Conservation (phyloP, 495 filamentous ascomycete genomes). For the Podospora australis region DNA sequence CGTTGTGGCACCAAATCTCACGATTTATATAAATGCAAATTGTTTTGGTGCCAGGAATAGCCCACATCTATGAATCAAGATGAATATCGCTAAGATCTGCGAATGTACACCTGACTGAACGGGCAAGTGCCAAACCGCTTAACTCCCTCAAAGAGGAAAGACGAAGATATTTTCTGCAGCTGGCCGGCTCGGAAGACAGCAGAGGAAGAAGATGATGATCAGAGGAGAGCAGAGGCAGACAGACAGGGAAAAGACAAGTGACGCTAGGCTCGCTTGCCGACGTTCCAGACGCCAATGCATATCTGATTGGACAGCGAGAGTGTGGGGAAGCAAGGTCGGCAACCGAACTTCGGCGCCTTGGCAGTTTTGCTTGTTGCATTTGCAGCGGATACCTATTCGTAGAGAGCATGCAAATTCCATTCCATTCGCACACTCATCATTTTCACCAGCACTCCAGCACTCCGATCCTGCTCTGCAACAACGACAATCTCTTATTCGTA, state of each 20-base stretch:
- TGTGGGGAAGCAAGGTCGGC: slow-evolving; percentile 19
- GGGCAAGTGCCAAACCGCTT: not conserved
- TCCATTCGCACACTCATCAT: no score
- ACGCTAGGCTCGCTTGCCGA: slow-evolving; percentile 27
- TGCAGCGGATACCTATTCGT: no score
- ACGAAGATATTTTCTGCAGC: not conserved
- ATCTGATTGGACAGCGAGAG: slow-evolving; percentile 18
- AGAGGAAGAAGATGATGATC: no score
- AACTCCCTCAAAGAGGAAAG: slow-evolving; percentile 2
- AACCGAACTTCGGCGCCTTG: slow-evolving; percentile 4
- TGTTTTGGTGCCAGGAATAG: not conserved
- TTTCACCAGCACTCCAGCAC: not conserved
- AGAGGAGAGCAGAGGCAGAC: no score
- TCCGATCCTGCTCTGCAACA: not conserved
- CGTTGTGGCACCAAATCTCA: slow-evolving; percentile 1
- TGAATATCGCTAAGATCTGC: no score
- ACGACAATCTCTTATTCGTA: no score
- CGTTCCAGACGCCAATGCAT: slow-evolving; percentile 18
- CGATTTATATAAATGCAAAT: not conserved
- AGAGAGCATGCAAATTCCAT: no score
- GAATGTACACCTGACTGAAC: slow-evolving; percentile 2
- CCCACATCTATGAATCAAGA: not conserved
- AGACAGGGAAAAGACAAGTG: no score
- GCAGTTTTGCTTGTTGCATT: not conserved
- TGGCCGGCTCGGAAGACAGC: no score